Percentiles rank a stretch among this genome's conserved stretches.
Conservation (phyloP, 768 basidiomycete species). For the Chalciporus sphaerocephalus region DNA sequence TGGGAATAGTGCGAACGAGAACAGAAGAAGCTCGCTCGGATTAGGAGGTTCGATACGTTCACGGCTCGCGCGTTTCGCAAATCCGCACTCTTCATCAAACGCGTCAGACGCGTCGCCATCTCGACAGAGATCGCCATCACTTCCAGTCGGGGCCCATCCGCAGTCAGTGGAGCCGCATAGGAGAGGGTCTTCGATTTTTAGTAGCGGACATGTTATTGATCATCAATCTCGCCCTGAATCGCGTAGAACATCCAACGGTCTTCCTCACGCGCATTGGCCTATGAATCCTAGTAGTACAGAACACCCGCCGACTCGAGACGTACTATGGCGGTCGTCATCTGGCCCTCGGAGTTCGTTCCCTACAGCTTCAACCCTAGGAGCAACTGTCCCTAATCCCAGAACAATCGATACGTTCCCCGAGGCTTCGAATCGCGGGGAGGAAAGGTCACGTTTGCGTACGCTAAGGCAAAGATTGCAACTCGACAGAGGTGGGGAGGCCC, state of each 20-base stretch:
- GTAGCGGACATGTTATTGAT: conserved; percentile 2
- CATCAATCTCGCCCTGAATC: conserved; percentile 9
- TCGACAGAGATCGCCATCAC: conserved; percentile 22
- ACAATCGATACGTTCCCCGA: conserved; percentile 1
- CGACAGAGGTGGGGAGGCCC: conserved; percentile 20
- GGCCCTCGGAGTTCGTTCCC: conserved; percentile 11
- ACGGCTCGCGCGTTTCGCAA: conserved; percentile 23
- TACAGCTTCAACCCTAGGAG: background rate
- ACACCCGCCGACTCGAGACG: conserved; percentile 8
- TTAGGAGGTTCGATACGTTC: conserved; percentile 27
- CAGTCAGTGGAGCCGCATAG: conserved; percentile 16
- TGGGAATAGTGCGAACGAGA: conserved; percentile 11
- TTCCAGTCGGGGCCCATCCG: conserved; percentile 24
- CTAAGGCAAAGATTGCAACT: conserved; percentile 29
- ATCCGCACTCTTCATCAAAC: conserved; percentile 14
- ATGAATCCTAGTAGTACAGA: conserved; percentile 4
- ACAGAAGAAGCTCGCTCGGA: conserved; percentile 16
- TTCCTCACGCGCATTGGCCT: conserved; percentile 9
- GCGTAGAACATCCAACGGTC: background rate
- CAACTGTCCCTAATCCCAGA: conserved; percentile 1
- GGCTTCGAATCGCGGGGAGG: conserved; percentile 13
- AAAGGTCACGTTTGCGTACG: conserved; percentile 23
- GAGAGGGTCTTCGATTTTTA: conserved; percentile 9
- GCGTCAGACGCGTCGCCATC: conserved; percentile 7
- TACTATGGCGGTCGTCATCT: conserved; percentile 23